These are phyloP conservation scores for Salix caprea DNA, from an alignment of 345 rosid genomes.

Conservation along the genomic window DNA sequence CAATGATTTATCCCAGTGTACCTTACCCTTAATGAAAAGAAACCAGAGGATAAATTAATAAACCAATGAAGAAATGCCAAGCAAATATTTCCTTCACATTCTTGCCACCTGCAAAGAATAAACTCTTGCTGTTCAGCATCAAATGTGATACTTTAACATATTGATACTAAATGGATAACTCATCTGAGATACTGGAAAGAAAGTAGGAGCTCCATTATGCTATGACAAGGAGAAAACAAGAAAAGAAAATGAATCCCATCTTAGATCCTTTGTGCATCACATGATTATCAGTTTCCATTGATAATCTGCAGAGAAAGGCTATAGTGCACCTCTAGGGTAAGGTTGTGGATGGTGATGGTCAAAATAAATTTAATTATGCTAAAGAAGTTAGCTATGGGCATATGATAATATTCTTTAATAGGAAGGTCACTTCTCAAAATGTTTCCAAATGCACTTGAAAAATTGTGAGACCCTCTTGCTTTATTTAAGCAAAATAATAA, in stretches of 20 bases:
- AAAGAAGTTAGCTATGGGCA: neutral
- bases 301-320: constrained; percentile 3
- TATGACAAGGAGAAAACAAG: no score
- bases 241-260: neutral
- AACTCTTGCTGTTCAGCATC: constrained; percentile 15
- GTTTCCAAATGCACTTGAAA: neutral
- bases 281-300: neutral
- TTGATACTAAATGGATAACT: no score
- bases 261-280: neutral
- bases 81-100: constrained; percentile 43
- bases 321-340: neutral
- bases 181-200: no score
- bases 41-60: constrained; percentile 54
- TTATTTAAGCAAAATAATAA: no score
- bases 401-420: no score
- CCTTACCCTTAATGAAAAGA: constrained; percentile 60
- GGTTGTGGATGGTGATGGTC: no score
- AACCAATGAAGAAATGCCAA: constrained; percentile 52
- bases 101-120: constrained; percentile 57
- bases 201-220: no score
- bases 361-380: neutral
- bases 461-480: neutral
- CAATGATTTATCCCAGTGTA: neutral
- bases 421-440: neutral
- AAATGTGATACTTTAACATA: neutral